Evolutionary conservation across 1,284 basidiomycete genomes (phyloP).

Genomic region (Phellopilus nigrolimitatus): DNA sequence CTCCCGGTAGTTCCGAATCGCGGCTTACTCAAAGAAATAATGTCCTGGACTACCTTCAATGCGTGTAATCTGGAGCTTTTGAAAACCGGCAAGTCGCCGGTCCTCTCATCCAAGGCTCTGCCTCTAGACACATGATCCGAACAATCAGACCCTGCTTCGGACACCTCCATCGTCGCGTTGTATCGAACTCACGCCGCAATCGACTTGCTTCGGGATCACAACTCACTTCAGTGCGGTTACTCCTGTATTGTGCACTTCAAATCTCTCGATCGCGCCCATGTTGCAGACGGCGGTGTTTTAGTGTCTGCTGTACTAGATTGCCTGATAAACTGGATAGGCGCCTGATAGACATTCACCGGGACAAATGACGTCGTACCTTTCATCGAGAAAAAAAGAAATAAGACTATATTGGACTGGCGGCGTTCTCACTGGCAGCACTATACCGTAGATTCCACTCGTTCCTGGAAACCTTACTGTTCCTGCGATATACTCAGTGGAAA

Average conservation of each 20-base stretch:
- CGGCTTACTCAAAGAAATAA: no score
- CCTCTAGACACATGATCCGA: no score
- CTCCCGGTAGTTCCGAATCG: no score
- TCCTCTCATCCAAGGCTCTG: no score
- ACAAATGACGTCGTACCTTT: not conserved
- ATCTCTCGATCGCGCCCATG: not conserved
- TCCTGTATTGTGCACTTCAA: no score
- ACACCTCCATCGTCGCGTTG: conserved; percentile 5
- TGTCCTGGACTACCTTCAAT: no score
- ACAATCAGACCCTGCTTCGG: no score
- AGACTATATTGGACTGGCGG: not conserved
- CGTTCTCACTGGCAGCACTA: conserved; percentile 1
- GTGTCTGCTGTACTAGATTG: not conserved
- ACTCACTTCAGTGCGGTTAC: no score
- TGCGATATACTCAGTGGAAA: conserved; percentile 6
- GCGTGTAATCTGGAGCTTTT: no score
- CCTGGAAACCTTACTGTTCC: conserved; percentile 3
- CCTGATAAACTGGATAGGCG: not conserved
- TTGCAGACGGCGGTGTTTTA: not conserved
- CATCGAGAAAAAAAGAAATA: not conserved
- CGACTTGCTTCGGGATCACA: no score
- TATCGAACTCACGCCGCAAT: no score
- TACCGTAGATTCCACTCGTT: not conserved
- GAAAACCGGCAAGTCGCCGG: no score
- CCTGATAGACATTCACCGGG: not conserved